Percentiles rank a stretch among this genome's conserved stretches.
Conservation (phyloP, 345 rosid species). For the Hevea brasiliensis region DNA sequence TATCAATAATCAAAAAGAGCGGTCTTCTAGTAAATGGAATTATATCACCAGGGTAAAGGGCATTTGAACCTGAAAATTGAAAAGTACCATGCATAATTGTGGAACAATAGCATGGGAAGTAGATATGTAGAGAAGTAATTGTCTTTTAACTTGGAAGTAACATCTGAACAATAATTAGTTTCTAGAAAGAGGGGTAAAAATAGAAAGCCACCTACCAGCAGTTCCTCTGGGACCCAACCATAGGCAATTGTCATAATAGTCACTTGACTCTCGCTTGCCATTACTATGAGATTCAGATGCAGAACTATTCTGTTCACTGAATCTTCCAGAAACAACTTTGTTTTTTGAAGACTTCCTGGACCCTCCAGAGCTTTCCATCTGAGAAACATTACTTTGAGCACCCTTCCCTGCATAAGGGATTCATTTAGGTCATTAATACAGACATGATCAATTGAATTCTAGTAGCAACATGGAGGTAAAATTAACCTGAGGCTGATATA, state of each 20-base stretch:
- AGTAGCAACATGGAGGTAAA: conserved; percentile 28
- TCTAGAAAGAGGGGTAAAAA: conserved; percentile 3
- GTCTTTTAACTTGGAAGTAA: conserved; percentile 7
- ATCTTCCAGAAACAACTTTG: conserved; percentile 48
- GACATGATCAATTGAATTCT: conserved; percentile 1
- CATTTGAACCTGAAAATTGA: conserved; percentile 58
- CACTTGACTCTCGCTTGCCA: conserved; percentile 47
- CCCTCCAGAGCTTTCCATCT: conserved; percentile 52
- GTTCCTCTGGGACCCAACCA: conserved; percentile 80
- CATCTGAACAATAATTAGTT: conserved; percentile 11
- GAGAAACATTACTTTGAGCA: conserved; percentile 38
- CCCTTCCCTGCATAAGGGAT: conserved; percentile 56
- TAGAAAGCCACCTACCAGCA: conserved; percentile 52
- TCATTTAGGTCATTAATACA: conserved; percentile 19
- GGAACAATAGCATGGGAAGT: background rate
- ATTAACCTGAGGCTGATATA: conserved; percentile 79
- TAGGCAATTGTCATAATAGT: conserved; percentile 47
- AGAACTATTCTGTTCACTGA: conserved; percentile 49
- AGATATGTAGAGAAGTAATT: background rate
- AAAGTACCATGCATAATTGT: conserved; percentile 7
- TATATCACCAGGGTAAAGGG: conserved; percentile 87
- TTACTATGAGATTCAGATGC: conserved; percentile 50
- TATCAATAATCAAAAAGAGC: conserved; percentile 88
- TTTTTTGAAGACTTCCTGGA: conserved; percentile 60
- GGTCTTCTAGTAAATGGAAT: conserved; percentile 94